Percentiles rank a stretch among this genome's conserved stretches.
These are phyloP conservation scores for Mucor irregularis DNA, from an alignment of 371 early-diverging fungal species.

Conservation along the genomic window DNA sequence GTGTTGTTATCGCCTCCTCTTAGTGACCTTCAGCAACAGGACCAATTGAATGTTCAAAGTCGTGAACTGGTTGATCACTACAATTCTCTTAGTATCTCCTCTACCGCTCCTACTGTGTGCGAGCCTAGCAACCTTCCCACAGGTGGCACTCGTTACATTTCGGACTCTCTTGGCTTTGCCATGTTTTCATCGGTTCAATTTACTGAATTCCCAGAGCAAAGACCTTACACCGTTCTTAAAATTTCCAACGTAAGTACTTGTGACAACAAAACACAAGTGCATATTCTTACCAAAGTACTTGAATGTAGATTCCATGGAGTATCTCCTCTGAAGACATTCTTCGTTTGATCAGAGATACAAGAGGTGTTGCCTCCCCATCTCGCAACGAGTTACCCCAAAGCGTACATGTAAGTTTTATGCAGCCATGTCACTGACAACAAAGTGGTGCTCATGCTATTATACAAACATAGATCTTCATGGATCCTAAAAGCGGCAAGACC, in stretches of 20 bases:
- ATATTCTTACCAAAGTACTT: not conserved
- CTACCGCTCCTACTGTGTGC: too few species aligned
- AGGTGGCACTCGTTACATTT: too few species aligned
- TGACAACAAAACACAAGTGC: not conserved
- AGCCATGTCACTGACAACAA: not conserved
- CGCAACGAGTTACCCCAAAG: not conserved
- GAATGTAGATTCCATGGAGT: conserved; percentile 8
- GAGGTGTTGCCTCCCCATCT: not conserved
- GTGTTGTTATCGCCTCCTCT: too few species aligned
- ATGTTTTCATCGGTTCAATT: too few species aligned
- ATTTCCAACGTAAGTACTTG: not conserved
- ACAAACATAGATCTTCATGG: conserved; percentile 19
- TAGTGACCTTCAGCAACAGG: too few species aligned
- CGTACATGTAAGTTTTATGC: conserved; percentile 10
- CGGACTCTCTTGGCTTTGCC: too few species aligned
- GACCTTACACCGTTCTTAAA: conserved; percentile 1
- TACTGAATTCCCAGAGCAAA: too few species aligned
- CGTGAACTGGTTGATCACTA: too few species aligned
- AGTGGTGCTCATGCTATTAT: not conserved
- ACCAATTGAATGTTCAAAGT: too few species aligned
- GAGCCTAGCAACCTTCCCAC: too few species aligned
- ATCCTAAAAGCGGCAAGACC: conserved; percentile 16
- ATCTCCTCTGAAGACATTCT: not conserved
- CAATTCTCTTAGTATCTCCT: too few species aligned
- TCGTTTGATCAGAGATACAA: not conserved